Evolutionary conservation across 805 yeast species (phyloP).

Genomic region (Lipomyces spencermartinsiae): DNA sequence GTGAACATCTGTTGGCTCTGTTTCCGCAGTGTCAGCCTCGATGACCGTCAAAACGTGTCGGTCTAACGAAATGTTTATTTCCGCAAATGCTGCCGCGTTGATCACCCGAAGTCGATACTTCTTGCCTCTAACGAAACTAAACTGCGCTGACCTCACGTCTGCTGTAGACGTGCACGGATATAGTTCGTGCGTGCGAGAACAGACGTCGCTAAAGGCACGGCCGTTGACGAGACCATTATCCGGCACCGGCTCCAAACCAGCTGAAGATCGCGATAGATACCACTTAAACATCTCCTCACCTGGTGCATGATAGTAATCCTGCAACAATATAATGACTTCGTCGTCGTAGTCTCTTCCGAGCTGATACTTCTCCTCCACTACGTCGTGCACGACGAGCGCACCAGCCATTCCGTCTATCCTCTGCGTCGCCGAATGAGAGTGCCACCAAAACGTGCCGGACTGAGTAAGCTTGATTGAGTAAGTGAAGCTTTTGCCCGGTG

Average conservation of each 20-base stretch:
- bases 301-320: constrained; percentile 26
- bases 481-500: constrained; percentile 50
- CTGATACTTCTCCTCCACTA: constrained; percentile 15
- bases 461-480: constrained; percentile 54
- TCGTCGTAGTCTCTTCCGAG: constrained; percentile 23
- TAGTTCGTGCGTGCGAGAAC: constrained; percentile 12
- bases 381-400: constrained; percentile 50
- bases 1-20: constrained; percentile 16
- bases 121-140: constrained; percentile 24
- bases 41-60: constrained; percentile 24
- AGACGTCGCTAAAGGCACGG: not conserved
- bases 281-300: not conserved
- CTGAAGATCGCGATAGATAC: constrained; percentile 16
- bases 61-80: constrained; percentile 27
- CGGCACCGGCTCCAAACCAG: constrained; percentile 32
- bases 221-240: constrained; percentile 31
- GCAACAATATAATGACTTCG: constrained; percentile 20
- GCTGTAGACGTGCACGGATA: too few relatives aligned
- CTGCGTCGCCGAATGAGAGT: constrained; percentile 64
- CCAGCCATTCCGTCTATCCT: constrained; percentile 73
- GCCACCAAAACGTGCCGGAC: constrained; percentile 63
- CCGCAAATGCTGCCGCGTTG: constrained; percentile 30
- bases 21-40: constrained; percentile 33
- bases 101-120: constrained; percentile 31
- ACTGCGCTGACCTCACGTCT: not conserved